Evolutionary conservation across 768 basidiomycete species (phyloP).

Genomic region (Amanita pseudoporphyria): DNA sequence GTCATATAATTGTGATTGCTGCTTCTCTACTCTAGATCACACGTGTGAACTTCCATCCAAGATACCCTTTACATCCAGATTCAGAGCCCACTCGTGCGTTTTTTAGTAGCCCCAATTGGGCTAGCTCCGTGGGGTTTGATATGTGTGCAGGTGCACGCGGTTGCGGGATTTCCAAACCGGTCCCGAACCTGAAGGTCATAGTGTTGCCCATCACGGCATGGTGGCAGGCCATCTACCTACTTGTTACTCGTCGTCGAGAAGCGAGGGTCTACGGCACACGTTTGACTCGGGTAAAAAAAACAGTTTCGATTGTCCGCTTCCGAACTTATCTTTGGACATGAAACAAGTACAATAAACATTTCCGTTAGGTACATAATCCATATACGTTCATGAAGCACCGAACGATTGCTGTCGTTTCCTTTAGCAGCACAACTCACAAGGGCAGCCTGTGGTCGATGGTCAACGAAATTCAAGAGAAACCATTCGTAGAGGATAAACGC

Average conservation of each 20-base stretch:
- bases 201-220: background rate
- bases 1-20: too few relatives aligned
- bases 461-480: background rate
- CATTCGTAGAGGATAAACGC: constrained; percentile 17
- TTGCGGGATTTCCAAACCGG: background rate
- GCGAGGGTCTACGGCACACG: too few relatives aligned
- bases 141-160: background rate
- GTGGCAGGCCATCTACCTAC: background rate
- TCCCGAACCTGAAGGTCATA: background rate
- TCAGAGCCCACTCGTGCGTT: too few relatives aligned
- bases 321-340: background rate
- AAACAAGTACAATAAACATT: background rate
- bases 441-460: constrained; percentile 45
- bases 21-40: too few relatives aligned
- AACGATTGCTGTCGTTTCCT: background rate
- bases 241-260: too few relatives aligned
- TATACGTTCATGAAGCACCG: background rate
- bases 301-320: background rate
- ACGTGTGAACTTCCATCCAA: too few relatives aligned
- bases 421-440: constrained; percentile 72
- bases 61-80: too few relatives aligned
- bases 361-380: background rate
- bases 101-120: too few relatives aligned
- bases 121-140: background rate
- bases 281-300: background rate